Conservation (phyloP, 2,329 filamentous ascomycete genomes). For the Botrytis fragariae region DNA sequence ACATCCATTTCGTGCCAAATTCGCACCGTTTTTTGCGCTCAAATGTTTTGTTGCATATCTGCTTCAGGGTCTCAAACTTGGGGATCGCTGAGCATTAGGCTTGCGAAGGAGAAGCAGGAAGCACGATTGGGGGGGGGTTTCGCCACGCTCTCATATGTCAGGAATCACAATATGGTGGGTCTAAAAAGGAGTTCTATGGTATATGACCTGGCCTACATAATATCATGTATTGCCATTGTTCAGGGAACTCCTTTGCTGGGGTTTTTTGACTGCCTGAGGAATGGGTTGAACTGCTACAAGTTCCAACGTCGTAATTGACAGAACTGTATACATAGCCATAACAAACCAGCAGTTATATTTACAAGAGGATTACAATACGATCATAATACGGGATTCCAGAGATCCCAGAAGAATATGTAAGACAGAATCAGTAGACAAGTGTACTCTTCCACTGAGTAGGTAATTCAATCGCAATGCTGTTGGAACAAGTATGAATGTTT, state of each 20-base stretch:
- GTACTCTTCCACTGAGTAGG: not conserved
- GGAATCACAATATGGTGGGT: not conserved
- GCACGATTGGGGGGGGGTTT: not conserved
- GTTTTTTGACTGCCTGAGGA: not conserved
- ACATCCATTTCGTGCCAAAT: not conserved
- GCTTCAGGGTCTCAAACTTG: not conserved
- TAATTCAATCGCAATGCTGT: not conserved
- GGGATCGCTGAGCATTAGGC: not conserved
- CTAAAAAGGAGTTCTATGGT: fast-evolving
- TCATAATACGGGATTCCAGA: no score
- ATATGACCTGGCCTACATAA: not conserved
- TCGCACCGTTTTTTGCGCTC: not conserved
- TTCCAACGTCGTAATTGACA: not conserved
- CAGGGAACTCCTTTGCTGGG: not conserved
- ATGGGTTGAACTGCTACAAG: not conserved
- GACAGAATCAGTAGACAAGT: not conserved
- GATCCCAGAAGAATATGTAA: not conserved
- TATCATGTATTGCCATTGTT: fast-evolving
- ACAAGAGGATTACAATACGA: not conserved
- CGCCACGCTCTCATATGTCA: not conserved
- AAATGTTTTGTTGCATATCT: not conserved
- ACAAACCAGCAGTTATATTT: not conserved
- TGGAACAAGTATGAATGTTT: not conserved
- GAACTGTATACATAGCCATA: not conserved
- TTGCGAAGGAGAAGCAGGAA: not conserved